Base-by-base conservation (phyloP, 2,329 filamentous ascomycete genomes). In the Tolypocladium paradoxum region DNA sequence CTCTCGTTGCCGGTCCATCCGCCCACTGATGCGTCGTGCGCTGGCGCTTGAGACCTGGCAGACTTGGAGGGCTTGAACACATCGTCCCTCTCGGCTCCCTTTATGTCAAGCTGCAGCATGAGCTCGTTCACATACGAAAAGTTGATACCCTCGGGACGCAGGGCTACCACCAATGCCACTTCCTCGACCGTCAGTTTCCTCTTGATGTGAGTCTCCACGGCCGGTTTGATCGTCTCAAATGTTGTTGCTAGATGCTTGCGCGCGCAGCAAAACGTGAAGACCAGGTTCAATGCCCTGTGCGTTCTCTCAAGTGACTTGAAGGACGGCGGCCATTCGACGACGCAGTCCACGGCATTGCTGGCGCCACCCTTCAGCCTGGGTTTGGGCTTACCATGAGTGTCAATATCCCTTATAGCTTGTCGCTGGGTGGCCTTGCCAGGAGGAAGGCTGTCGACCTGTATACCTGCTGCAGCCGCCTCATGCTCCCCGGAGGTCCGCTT, bases 241-340 rank as follows among this genome's bases (percentile, higher is more conserved):
- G 92, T 96, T 0, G 93, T 97, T 0, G 88, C 84, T 31, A 97
- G 78, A 62, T 97, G 88, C 65, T 95, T 96, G 47, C 93, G 84
- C 1, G 92, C 92, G 65, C 85, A 93, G 72, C 90, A 95, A 65
- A 99, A 97, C 0, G 93, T 97, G 62, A 90, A 96, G 1, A 97
- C 90, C 2, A 97, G 73, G 61, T 96, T 99, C 55, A 99, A 72
- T 1, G 93, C 92, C 56, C 84, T 81, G 66, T 97, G 88, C 0
- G 85, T 87, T 65, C 85, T 84, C 29, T 86, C 83, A 9, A 97
- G 76, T 43, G 76, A 74, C 53, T 82, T 85, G 67, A 97, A 88
- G 47, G 79, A 75, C 1, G 81, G 76, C 0, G 91, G 90, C 90
- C 92, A 96, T 49, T 73, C 70, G 31, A 74, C 69, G 27, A 64